phyloP scores from a whole-genome alignment of 148 eudicot genomes.

The Linanthus parryae region DNA sequence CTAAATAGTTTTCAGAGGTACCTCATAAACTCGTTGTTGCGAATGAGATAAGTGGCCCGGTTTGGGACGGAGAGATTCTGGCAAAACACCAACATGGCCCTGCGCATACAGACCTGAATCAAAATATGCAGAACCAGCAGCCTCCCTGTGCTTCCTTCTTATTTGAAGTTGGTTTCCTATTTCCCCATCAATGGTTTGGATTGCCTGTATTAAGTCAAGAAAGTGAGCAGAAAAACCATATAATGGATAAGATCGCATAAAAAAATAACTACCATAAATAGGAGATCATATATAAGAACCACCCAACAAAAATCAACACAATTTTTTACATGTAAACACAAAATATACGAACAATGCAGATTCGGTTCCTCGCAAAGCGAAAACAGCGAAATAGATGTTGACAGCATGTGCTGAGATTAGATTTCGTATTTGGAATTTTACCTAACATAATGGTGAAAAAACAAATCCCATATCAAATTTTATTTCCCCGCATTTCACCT shows the following conservation, averaged over 20 bases:
- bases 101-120: conserved; percentile 69
- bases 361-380: too few species aligned
- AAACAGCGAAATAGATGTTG: too few species aligned
- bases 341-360: neutral
- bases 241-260: too few species aligned
- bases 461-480: neutral
- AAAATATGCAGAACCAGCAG: conserved; percentile 57
- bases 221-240: too few species aligned
- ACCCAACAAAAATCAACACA: neutral
- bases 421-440: neutral
- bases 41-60: conserved; percentile 89
- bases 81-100: conserved; percentile 60
- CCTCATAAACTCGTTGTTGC: conserved; percentile 98
- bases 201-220: conserved; percentile 42
- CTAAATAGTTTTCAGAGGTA: too few species aligned
- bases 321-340: neutral
- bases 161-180: conserved; percentile 70
- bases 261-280: too few species aligned
- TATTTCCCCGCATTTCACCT: neutral
- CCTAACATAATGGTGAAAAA: neutral
- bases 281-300: too few species aligned
- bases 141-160: conserved; percentile 77
- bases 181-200: conserved; percentile 82
- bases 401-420: too few species aligned
- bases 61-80: conserved; percentile 89